Base-by-base conservation (phyloP, 140 eudicot species). In the Erigeron philadelphicus region DNA sequence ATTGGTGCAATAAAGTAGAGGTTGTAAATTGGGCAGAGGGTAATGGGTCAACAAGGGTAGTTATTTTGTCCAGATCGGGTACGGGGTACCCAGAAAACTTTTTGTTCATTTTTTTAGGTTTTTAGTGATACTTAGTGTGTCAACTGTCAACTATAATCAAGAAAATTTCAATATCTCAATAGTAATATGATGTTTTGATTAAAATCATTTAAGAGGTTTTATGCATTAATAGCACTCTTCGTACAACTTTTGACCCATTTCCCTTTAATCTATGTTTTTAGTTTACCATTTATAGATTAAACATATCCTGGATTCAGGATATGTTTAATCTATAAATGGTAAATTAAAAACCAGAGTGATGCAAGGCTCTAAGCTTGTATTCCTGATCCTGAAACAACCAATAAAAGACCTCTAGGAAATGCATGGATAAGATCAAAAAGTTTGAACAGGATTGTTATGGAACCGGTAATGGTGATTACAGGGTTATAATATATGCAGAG, bases 1-100 rank as follows among this genome's bases (percentile, higher is more conserved):
- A 38, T 35, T 61, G 25, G 69, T 71, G 56, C 35, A 35, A 71
- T 52, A 15, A 72, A 61, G 64, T 68, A 54, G 54, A 68, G 41
- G 73, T 68, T 18, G 19, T 25, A 53, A 69, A 69, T 6, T 54
- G 21, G 43, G 65, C 10, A n/a, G 48, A 4, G 4, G 5, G 15
- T 16, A 10, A 18, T n/a, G 48, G 50, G 17, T 43, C 1, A 11
- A 31, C 19, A 57, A 19, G 2, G 62, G 62, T 16, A 52, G 41
- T 7, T 11, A 23, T 16, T 19, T 4, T 41, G 58, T 12, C 17
- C 19, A 5, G 18, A 7, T 8, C 21, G 40, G 38, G 61, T 68
- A 8, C 8, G 12, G 40, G 38, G 61, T 68, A 8, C 8, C 35
- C 49, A 0, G 6, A 56, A 68, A 31, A 16, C 48, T 11, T 53